Base-by-base conservation (phyloP, 192 early-diverging fungal species). In the Umbelopsis sp. region DNA sequence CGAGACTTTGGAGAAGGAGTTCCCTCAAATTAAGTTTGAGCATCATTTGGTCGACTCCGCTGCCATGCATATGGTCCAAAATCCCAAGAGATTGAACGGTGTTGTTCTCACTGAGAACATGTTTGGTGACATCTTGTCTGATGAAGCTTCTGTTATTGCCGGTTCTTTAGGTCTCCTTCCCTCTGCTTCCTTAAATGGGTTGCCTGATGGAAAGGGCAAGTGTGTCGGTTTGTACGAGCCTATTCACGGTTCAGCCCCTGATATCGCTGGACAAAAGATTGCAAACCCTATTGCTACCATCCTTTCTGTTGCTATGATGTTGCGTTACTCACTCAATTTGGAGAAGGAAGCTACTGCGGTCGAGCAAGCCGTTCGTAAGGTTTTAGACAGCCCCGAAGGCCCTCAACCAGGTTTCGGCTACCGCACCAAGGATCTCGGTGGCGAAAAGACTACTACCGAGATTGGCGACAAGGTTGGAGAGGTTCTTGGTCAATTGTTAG, bases 231-330 rank as follows among this genome's bases (percentile, higher is more conserved):
- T 99, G 58, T 99, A 97, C 74, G 98, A 99, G 85, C 98, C 98
- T n/a, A 98, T 98, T 76, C 98, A 99, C 81, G 98, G 98, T 49
- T 95, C 92, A 30, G 96, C 98, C 2, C 98, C 98, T 33, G 98
- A 99, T 83, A 98, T 99, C 82, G 96, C 98, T 46, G 98, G 98
- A 49, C 88, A 97, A 82, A 92, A 91, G 48, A 91, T 97, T 72
- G 95, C 95, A 51, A 99, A 99, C 82, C 98, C 98, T 27, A 90
- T 99, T 45, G 98, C 95, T 47, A 98, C 97, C 49, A 99, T 99
- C 73, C 92, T 99, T 68, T 92, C 90, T 74, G 92, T 87, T 37
- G 97, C 98, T 25, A 87, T 99, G 87, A 82, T 99, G 80, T 85
- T 99, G 72, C 89, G 92, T 68, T 99, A 98, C 86, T 98, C 97